Evolutionary conservation across 2,329 filamentous ascomycete genomes (phyloP).

Genomic region (Sordariomycetes sp.): DNA sequence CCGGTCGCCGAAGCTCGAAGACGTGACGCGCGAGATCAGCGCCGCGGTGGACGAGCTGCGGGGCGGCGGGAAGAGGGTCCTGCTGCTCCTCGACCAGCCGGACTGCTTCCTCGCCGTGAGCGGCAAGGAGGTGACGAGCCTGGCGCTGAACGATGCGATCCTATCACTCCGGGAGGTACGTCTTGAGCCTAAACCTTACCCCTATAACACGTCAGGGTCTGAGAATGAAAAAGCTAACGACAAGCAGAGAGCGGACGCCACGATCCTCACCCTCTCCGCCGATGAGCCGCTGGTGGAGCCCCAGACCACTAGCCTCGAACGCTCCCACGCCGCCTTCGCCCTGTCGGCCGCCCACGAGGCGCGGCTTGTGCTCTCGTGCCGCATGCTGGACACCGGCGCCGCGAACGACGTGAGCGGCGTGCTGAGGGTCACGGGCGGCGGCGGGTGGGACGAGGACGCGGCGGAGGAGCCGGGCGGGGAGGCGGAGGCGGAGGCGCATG

Average conservation of each 20-base stretch:
- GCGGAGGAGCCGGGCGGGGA: slow-evolving; percentile 8
- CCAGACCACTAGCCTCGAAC: slow-evolving; percentile 56
- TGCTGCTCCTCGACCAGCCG: slow-evolving; percentile 57
- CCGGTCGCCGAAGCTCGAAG: slow-evolving; percentile 13
- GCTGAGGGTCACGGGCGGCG: slow-evolving; percentile 59
- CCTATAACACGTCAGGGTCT: not conserved
- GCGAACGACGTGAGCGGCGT: slow-evolving; percentile 88
- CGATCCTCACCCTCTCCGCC: slow-evolving; percentile 58
- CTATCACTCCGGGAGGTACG: slow-evolving; percentile 52
- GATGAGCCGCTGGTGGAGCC: slow-evolving; percentile 59
- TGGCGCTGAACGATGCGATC: slow-evolving; percentile 42
- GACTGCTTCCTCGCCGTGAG: slow-evolving; percentile 52
- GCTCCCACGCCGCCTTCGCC: slow-evolving; percentile 59
- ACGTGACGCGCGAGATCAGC: slow-evolving; percentile 26
- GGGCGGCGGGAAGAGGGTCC: slow-evolving; percentile 23
- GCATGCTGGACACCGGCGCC: slow-evolving; percentile 76
- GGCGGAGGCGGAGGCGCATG: slow-evolving; percentile 41
- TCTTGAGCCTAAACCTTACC: not conserved
- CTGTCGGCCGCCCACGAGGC: slow-evolving; percentile 67
- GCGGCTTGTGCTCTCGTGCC: slow-evolving; percentile 57
- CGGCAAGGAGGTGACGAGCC: slow-evolving; percentile 22
- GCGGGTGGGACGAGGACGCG: slow-evolving; percentile 6
- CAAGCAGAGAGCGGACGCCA: slow-evolving; percentile 48
- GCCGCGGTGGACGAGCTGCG: slow-evolving; percentile 24
- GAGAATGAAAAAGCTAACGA: not conserved